Conservation (phyloP, 2,329 filamentous ascomycete species). For the Whalleya microplaca region DNA sequence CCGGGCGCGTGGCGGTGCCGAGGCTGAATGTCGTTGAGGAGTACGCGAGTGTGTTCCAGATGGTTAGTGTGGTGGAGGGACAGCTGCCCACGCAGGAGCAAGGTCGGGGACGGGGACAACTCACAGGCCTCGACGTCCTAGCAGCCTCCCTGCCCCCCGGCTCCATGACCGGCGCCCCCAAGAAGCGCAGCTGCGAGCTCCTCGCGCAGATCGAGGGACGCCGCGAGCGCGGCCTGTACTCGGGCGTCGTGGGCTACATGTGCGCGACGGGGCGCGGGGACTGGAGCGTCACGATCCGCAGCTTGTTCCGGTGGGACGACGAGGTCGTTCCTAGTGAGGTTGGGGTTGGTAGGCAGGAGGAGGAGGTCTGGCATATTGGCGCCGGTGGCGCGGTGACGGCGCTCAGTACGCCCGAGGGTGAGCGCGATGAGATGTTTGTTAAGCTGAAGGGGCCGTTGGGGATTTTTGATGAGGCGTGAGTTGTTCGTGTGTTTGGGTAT, state of each 20-base stretch:
- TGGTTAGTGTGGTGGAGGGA: slow-evolving; percentile 86
- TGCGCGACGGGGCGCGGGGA: slow-evolving; percentile 84
- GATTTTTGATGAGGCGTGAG: slow-evolving; percentile 45
- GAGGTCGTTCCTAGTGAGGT: slow-evolving; percentile 44
- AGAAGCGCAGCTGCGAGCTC: slow-evolving; percentile 88
- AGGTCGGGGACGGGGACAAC: no score
- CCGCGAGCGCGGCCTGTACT: slow-evolving; percentile 75
- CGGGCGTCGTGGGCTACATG: slow-evolving; percentile 87
- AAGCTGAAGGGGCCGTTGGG: slow-evolving; percentile 66
- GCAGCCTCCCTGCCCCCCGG: slow-evolving; percentile 81
- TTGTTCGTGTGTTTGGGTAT: not conserved
- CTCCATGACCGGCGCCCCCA: slow-evolving; percentile 95
- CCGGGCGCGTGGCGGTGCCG: slow-evolving; percentile 72
- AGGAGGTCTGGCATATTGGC: slow-evolving; percentile 78
- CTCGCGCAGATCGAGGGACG: slow-evolving; percentile 69
- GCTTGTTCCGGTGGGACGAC: slow-evolving; percentile 73
- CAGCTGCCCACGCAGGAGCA: slow-evolving; percentile 49
- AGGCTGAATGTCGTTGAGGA: slow-evolving; percentile 87
- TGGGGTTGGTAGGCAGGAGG: slow-evolving; percentile 31
- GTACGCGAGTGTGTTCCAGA: slow-evolving; percentile 88
- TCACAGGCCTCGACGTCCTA: slow-evolving; percentile 74
- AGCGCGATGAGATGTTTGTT: slow-evolving; percentile 89
- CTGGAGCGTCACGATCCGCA: slow-evolving; percentile 90
- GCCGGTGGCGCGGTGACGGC: slow-evolving; percentile 90
- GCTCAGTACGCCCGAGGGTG: slow-evolving; percentile 76